Evolutionary conservation across 148 eudicot genomes (phyloP), one percentile per base, ranked within the genome.

Genomic region (Vaccinium vitisidaea): DNA sequence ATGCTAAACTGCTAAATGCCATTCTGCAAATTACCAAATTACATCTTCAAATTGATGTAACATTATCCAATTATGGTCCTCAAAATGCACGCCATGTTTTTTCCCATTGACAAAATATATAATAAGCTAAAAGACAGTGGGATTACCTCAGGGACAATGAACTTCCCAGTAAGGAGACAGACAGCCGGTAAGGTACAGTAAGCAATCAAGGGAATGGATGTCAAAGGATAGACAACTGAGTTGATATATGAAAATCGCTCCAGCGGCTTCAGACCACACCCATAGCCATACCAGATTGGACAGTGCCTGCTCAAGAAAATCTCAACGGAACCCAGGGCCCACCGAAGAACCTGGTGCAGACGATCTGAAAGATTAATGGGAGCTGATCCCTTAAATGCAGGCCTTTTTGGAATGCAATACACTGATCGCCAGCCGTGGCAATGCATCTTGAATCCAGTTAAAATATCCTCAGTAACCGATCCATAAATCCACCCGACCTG

Each of bases 351-450:
- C 88, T 93, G 95, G 89, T 93, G 94, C 77, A 93, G 92, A 88
- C 95, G 95, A 83, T 93, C 95, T 46, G 95, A 90, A 78, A 93
- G 94, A 77, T 93, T 93, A 58, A 93, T 93, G 80, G 95, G 95
- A 78, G 95, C 95, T n/a, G 95, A 93, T 81, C 95, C 95, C 88
- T 93, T 93, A 80, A 93, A 93, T 73, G 95, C 95, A 13, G 94
- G 85, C 85, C 93, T 89, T 84, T 86, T 87, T 6, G 95, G 95
- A 82, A 93, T 92, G 83, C 95, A 93, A 88, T 93, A 93, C 1
- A 93, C 95, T 3, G 95, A 93, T 53, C 95, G 87, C 95, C 95
- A 93, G n/a, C 95, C 95, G 75, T 93, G 95, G 81, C 95, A 93
- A 83, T 93, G 95, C 95, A 93, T 93, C 83, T 93, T 93, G 83